Percentiles rank a stretch among this genome's conserved stretches.
phyloP scores from a whole-genome alignment of 345 rosid species.

The Arabis alpina region DNA sequence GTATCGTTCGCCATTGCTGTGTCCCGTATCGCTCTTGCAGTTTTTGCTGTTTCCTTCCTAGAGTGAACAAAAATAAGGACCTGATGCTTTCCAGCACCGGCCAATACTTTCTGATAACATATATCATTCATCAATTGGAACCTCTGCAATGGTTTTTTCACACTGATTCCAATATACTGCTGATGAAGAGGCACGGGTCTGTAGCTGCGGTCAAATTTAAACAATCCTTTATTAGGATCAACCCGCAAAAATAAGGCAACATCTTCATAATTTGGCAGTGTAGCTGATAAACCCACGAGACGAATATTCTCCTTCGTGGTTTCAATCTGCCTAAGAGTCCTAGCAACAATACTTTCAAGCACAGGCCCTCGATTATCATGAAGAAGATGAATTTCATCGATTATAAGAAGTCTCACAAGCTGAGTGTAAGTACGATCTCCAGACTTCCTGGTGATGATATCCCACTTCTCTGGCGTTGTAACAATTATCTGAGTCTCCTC shows the following conservation, averaged over 20 bases:
- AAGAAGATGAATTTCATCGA: slow-evolving; percentile 97
- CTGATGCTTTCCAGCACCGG: slow-evolving; percentile 93
- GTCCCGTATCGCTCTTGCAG: slow-evolving; percentile 80
- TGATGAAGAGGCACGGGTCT: slow-evolving; percentile 94
- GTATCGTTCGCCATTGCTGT: slow-evolving; percentile 91
- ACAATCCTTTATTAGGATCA: slow-evolving; percentile 68
- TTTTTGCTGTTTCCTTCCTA: slow-evolving; percentile 91
- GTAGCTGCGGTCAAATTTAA: slow-evolving; percentile 93
- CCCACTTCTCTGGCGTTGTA: slow-evolving; percentile 99
- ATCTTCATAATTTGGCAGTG: slow-evolving; percentile 92
- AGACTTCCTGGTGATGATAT: slow-evolving; percentile 93
- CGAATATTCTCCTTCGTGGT: slow-evolving; percentile 89
- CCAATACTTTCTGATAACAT: slow-evolving; percentile 90
- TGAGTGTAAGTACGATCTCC: slow-evolving; percentile 98
- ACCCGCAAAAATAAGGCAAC: slow-evolving; percentile 90
- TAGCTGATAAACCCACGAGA: slow-evolving; percentile 93
- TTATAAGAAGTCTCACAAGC: slow-evolving; percentile 84
- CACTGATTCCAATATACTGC: slow-evolving; percentile 89
- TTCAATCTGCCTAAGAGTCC: slow-evolving; percentile 96
- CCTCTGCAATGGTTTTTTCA: slow-evolving; percentile 93
- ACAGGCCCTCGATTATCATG: slow-evolving; percentile 99
- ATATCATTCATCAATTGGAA: slow-evolving; percentile 97
- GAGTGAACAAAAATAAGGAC: slow-evolving; percentile 98
- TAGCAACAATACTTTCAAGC: slow-evolving; percentile 96
- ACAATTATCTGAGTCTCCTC: slow-evolving; percentile 97